Conservation (phyloP, 2,329 filamentous ascomycete genomes). For the Colletotrichum musae region DNA sequence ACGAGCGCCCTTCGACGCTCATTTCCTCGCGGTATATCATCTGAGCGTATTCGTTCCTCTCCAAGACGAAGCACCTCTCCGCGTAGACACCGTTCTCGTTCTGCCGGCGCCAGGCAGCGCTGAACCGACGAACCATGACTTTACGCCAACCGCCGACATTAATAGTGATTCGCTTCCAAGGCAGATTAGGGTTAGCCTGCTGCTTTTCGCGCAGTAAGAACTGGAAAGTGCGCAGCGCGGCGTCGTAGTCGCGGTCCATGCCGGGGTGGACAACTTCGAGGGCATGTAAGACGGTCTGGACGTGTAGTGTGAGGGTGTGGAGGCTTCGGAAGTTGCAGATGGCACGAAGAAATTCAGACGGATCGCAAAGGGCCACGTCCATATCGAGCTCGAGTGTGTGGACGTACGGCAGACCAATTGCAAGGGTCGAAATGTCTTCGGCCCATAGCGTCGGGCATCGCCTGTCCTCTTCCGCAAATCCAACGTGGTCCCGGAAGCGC, state of each 20-base stretch:
- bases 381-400: conserved; percentile 63
- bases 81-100: conserved; percentile 61
- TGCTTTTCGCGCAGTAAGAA: conserved; percentile 50
- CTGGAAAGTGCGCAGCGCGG: conserved; percentile 52
- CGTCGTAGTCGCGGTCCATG: conserved; percentile 55
- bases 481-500: conserved; percentile 61
- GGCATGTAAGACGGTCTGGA: conserved; percentile 58
- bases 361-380: conserved; percentile 56
- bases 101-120: conserved; percentile 56
- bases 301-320: conserved; percentile 59
- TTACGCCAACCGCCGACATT: conserved; percentile 64
- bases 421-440: conserved; percentile 52
- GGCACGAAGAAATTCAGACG: conserved; percentile 54
- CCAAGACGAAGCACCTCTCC: conserved; percentile 62
- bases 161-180: conserved; percentile 59
- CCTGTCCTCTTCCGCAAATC: conserved; percentile 59
- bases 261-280: conserved; percentile 46
- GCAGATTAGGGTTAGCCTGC: conserved; percentile 31
- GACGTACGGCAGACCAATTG: conserved; percentile 50
- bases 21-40: conserved; percentile 39
- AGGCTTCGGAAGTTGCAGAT: conserved; percentile 57
- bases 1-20: conserved; percentile 39
- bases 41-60: conserved; percentile 43
- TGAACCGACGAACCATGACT: conserved; percentile 60
- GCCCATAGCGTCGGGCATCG: conserved; percentile 58